phyloP scores from a whole-genome alignment of 2,329 filamentous ascomycete species.

The Hymenoscyphus albidus region DNA sequence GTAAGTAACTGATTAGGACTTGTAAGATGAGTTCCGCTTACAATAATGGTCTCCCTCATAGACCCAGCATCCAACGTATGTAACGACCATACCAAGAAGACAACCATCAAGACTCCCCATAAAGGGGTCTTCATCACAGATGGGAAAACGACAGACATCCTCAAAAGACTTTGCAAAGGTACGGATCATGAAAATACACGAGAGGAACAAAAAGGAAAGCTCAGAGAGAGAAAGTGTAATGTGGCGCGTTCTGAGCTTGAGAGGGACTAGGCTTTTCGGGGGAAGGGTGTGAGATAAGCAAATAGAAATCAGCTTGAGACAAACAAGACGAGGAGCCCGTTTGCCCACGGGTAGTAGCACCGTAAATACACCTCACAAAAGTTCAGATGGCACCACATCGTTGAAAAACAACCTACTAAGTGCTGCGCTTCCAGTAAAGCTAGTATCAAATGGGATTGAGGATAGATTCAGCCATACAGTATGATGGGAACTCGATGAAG shows the following conservation, averaged over 20 bases:
- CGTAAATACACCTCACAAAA: neutral
- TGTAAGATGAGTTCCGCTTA: neutral
- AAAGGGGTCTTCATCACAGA: constrained; percentile 4
- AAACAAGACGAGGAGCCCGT: neutral
- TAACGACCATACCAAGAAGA: constrained; percentile 11
- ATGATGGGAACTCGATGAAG: too few relatives aligned
- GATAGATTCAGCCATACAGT: too few relatives aligned
- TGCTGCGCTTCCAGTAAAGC: neutral
- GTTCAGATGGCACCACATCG: neutral
- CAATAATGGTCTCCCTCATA: constrained; percentile 1
- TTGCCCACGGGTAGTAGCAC: neutral
- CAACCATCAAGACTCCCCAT: neutral
- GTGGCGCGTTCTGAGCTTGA: neutral
- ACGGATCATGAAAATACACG: neutral
- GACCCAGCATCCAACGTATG: constrained; percentile 5
- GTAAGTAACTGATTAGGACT: neutral
- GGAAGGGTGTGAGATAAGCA: neutral
- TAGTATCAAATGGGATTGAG: too few relatives aligned
- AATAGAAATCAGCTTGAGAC: constrained; percentile 2
- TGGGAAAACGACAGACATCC: constrained; percentile 3
- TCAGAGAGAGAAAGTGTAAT: neutral
- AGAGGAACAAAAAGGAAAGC: neutral
- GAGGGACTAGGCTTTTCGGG: neutral
- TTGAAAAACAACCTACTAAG: neutral
- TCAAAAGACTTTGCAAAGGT: neutral